Conservation (phyloP, 2,329 filamentous ascomycete species). For the Penicillium italicum region DNA sequence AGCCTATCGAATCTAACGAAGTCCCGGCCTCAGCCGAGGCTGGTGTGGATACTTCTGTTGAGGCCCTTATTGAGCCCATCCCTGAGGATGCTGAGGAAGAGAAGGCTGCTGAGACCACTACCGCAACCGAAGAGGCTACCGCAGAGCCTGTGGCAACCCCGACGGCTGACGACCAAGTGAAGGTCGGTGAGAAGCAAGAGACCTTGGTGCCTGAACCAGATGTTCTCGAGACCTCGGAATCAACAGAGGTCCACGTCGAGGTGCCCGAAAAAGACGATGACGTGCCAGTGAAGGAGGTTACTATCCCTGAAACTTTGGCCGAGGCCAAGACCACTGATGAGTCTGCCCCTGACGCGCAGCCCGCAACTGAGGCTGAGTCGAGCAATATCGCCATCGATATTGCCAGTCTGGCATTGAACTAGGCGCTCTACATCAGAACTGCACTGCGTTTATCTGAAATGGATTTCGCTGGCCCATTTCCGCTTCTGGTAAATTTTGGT, state of each 20-base stretch:
- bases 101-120: background rate
- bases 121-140: background rate
- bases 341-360: no score
- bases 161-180: background rate
- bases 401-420: slow-evolving; percentile 25
- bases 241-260: background rate
- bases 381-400: slow-evolving; percentile 27
- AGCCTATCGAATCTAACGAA: background rate
- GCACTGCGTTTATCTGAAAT: background rate
- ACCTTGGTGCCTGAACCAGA: background rate
- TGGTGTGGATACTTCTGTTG: background rate
- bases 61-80: background rate
- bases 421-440: background rate
- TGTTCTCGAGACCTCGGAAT: background rate
- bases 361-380: slow-evolving; percentile 13
- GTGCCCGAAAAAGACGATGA: background rate
- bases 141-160: background rate
- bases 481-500: slow-evolving; percentile 8
- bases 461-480: background rate
- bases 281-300: background rate
- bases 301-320: background rate
- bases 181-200: background rate
- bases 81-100: background rate
- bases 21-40: background rate
- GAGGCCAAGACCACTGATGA: background rate